Percentiles rank a stretch among this genome's conserved stretches.
Evolutionary conservation across 2,329 filamentous ascomycete species (phyloP).

Genomic region (Sporothrix curviconia): DNA sequence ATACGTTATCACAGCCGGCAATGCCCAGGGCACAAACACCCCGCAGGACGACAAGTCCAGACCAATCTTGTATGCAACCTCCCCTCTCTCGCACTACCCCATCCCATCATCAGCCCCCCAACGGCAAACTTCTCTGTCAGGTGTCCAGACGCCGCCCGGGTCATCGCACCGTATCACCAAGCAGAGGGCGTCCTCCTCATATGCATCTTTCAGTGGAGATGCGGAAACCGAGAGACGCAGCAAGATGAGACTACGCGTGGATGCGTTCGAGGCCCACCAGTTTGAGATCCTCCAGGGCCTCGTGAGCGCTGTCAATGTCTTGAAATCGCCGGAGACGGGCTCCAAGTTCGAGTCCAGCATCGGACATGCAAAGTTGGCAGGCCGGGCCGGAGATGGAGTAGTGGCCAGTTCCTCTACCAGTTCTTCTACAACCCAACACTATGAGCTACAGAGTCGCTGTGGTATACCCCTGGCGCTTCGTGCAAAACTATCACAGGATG

Average conservation of each 20-base stretch:
- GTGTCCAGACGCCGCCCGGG: neutral
- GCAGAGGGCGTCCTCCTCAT: neutral
- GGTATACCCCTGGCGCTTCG: neutral
- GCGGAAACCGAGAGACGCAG: neutral
- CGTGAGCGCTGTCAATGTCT: conserved; percentile 9
- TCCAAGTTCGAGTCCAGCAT: neutral
- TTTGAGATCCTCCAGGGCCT: conserved; percentile 18
- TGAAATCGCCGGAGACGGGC: neutral
- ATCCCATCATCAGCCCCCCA: no score
- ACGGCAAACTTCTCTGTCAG: neutral
- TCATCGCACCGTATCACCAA: neutral
- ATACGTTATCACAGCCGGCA: neutral
- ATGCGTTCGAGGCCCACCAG: conserved; percentile 22
- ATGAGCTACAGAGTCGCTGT: neutral
- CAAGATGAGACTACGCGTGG: conserved; percentile 10
- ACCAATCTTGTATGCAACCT: conserved; percentile 16
- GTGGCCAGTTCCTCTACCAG: no score
- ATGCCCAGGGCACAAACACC: neutral
- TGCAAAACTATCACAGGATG: neutral
- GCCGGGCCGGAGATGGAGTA: neutral
- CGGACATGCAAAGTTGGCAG: neutral
- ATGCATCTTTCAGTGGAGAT: conserved; percentile 14
- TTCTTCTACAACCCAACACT: neutral
- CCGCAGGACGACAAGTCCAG: neutral
- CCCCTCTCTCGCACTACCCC: neutral